These are phyloP conservation scores for Cercospora janseana DNA, from an alignment of 2,329 filamentous ascomycete genomes.

Conservation along the genomic window DNA sequence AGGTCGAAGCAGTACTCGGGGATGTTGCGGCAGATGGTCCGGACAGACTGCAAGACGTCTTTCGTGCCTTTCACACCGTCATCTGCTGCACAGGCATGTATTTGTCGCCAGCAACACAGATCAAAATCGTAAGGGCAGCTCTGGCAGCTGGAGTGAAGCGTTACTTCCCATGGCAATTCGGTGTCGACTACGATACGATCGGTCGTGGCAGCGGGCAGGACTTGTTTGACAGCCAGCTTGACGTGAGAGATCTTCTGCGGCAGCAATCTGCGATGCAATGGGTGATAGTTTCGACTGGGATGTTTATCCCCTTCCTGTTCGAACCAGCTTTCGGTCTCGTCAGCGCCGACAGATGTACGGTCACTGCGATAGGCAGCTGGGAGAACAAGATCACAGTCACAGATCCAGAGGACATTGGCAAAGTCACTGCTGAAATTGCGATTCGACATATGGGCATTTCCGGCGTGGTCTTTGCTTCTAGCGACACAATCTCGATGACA, in stretches of 20 bases:
- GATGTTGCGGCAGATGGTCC: constrained; percentile 44
- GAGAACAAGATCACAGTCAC: constrained; percentile 63
- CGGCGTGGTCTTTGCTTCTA: constrained; percentile 58
- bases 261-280: constrained; percentile 49
- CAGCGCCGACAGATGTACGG: constrained; percentile 39
- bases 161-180: constrained; percentile 72
- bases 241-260: constrained; percentile 55
- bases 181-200: constrained; percentile 67
- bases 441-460: constrained; percentile 41
- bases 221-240: constrained; percentile 66
- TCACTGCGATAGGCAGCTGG: constrained; percentile 58
- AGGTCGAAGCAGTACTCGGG: constrained; percentile 45
- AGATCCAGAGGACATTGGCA: constrained; percentile 62
- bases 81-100: constrained; percentile 63
- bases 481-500: constrained; percentile 61
- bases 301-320: constrained; percentile 71
- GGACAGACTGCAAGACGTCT: constrained; percentile 36
- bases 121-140: constrained; percentile 57
- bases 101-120: constrained; percentile 54
- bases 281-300: constrained; percentile 65
- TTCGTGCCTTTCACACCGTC: constrained; percentile 52
- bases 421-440: constrained; percentile 57
- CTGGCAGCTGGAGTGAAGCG: constrained; percentile 51
- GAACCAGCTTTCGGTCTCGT: constrained; percentile 62
- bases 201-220: constrained; percentile 59